phyloP scores from a whole-genome alignment of 2,329 filamentous ascomycete genomes.

The Endocalyx cinctus region DNA sequence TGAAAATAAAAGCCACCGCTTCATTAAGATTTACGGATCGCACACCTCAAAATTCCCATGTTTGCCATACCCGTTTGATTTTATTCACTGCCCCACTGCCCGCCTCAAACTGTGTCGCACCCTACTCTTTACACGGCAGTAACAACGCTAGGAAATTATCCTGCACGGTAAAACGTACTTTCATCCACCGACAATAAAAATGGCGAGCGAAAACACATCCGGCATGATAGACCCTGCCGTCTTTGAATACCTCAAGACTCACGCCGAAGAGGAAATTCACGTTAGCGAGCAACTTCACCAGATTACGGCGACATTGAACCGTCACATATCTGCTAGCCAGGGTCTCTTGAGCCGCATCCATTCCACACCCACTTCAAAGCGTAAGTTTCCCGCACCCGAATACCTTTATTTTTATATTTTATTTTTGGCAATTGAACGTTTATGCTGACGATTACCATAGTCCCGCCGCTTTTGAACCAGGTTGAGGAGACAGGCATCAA shows the following conservation, averaged over 20 bases:
- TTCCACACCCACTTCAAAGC: conserved; percentile 66
- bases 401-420: no score
- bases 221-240: conserved; percentile 73
- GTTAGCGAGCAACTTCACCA: conserved; percentile 80
- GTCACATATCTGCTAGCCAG: conserved; percentile 75
- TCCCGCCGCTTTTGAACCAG: conserved; percentile 62
- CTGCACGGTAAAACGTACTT: no score
- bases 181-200: conserved; percentile 11
- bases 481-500: conserved; percentile 66
- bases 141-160: neutral
- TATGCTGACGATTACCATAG: conserved; percentile 41
- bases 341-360: conserved; percentile 85
- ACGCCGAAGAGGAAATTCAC: conserved; percentile 81
- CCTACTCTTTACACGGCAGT: neutral
- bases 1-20: no score
- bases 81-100: conserved; percentile 5
- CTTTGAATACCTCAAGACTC: conserved; percentile 81
- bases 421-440: no score
- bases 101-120: conserved; percentile 4
- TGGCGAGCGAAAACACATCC: conserved; percentile 20
- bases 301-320: conserved; percentile 76
- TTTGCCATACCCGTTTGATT: neutral
- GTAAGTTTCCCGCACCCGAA: conserved; percentile 28
- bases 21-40: neutral
- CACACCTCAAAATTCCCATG: neutral